Evolutionary conservation across 305 asterid genomes (phyloP), one percentile per base, ranked within the genome.

Genomic region (Fraxinus platypoda): DNA sequence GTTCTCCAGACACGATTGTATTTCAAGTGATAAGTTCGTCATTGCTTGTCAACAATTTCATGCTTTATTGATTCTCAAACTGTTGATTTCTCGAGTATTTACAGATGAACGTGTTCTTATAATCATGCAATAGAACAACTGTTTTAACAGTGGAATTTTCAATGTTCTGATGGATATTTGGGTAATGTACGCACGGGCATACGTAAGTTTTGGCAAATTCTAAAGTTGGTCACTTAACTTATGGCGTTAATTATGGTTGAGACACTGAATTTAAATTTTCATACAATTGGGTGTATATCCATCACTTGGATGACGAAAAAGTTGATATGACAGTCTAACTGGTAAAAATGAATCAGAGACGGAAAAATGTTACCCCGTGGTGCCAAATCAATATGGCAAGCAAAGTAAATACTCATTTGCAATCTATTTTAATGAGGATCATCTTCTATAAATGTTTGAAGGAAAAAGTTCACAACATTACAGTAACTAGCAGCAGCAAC

Each of bases 1-100:
- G 82, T 87, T 84, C 34, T 87, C 72, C 84, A 75, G 80, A 52
- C 87, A 35, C 78, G 80, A 81, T 81, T 75, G 87, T 37, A 74
- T 81, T 78, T 82, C 71, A 49, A 77, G 85, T 84, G 80, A 85
- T 78, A 43, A 54, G 59, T 33, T 77, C 80, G 73, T 43, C 75
- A 41, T 78, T 77, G 57, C 43, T 79, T 83, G 76, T 72, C 68
- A 17, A 54, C 33, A 35, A 41, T 31, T 70, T 82, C 31, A 19
- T 34, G 70, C 35, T 76, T 30, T 66, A n/a, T 17, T 23, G 19
- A 1, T 64, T 64, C 30, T 33, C 68, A n/a, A 19, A 64, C 35
- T 34, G 41, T 80, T 54, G 75, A 49, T 62, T 57, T 43, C 21
- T 73, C 35, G 23, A 34, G 34, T 80, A 49, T 73, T 8, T 79